phyloP scores from a whole-genome alignment of 352 stramenopile species.

The Pythium dissimile region DNA sequence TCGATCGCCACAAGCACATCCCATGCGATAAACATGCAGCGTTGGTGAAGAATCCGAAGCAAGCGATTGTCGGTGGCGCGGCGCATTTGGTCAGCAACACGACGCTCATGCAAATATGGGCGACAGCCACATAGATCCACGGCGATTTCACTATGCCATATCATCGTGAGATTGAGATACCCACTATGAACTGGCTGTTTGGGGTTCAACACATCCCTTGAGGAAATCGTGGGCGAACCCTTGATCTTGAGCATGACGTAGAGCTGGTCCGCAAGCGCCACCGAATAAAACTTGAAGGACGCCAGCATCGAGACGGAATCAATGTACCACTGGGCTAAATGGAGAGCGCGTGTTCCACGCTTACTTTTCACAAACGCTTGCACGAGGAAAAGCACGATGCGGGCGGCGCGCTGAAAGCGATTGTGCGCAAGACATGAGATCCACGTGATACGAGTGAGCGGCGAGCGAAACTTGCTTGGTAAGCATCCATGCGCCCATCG shows the following conservation, averaged over 20 bases:
- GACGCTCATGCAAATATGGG: slow-evolving; percentile 2
- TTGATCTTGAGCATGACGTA: slow-evolving; percentile 8
- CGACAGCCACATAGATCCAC: slow-evolving; percentile 11
- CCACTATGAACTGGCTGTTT: slow-evolving; percentile 24
- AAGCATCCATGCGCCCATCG: slow-evolving; percentile 23
- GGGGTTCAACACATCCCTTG: neutral
- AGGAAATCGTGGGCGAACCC: slow-evolving; percentile 25
- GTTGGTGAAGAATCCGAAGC: slow-evolving; percentile 23
- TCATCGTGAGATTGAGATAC: slow-evolving; percentile 12
- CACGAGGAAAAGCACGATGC: neutral
- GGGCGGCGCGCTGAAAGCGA: neutral
- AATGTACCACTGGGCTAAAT: neutral
- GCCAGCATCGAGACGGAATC: slow-evolving; percentile 5
- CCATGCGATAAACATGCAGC: slow-evolving; percentile 33
- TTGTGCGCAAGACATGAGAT: slow-evolving; percentile 21
- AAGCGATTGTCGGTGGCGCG: slow-evolving; percentile 19
- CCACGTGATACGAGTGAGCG: slow-evolving; percentile 21
- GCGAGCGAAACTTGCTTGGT: slow-evolving; percentile 6
- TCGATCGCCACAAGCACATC: slow-evolving; percentile 15
- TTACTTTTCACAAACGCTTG: neutral
- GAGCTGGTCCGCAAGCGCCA: slow-evolving; percentile 1
- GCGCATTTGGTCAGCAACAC: slow-evolving; percentile 19
- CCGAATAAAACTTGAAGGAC: slow-evolving; percentile 3
- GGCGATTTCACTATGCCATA: slow-evolving; percentile 31
- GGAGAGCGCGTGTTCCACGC: neutral